Percentiles rank a stretch among this genome's conserved stretches.
phyloP scores from a whole-genome alignment of 2,329 filamentous ascomycete species.

The Paracoccidioides lutzii region DNA sequence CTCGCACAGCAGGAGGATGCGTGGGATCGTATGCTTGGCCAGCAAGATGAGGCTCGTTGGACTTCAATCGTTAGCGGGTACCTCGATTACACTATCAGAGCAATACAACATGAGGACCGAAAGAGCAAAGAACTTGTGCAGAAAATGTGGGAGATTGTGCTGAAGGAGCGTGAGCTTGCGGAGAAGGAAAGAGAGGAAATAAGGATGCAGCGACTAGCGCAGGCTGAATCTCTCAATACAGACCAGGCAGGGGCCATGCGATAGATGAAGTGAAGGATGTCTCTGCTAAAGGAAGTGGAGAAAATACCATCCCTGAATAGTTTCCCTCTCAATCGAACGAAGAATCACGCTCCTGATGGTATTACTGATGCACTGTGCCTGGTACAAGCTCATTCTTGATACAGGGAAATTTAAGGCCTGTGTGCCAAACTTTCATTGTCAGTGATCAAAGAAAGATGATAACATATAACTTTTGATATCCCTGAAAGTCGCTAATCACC shows the following conservation, averaged over 20 bases:
- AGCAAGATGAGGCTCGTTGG: constrained; percentile 17
- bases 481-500: no score
- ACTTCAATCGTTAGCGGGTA: constrained; percentile 11
- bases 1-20: constrained; percentile 29
- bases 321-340: not conserved
- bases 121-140: constrained; percentile 20
- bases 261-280: not conserved
- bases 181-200: constrained; percentile 18
- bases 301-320: no score
- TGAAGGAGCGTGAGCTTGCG: constrained; percentile 26
- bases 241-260: not conserved
- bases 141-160: constrained; percentile 29
- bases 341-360: not conserved
- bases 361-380: not conserved
- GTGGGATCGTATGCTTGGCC: constrained; percentile 27
- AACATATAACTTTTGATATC: not conserved
- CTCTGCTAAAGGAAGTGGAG: not conserved
- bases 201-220: not conserved
- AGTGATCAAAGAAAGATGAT: not conserved
- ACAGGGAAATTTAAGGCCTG: not conserved
- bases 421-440: not conserved
- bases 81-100: constrained; percentile 13
- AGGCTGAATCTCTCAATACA: not conserved
- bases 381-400: not conserved
- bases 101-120: constrained; percentile 18